Conservation (phyloP, 1,284 basidiomycete genomes). For the Trametes pubescens region DNA sequence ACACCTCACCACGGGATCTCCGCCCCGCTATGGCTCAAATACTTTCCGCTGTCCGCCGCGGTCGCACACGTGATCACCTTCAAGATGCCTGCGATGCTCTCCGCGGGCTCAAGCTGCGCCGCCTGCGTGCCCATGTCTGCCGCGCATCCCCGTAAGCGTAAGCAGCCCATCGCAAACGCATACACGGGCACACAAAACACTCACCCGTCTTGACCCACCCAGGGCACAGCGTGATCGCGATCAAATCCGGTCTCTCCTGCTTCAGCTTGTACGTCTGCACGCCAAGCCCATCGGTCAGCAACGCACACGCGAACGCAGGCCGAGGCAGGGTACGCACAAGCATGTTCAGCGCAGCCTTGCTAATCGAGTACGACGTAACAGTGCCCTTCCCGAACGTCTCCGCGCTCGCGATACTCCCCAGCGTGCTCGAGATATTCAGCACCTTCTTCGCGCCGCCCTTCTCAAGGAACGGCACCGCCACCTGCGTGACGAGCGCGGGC, state of each 20-base stretch:
- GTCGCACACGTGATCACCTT: constrained; percentile 36
- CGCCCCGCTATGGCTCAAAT: constrained; percentile 37
- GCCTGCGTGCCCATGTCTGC: not conserved
- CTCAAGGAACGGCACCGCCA: not conserved
- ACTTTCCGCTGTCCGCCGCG: constrained; percentile 38
- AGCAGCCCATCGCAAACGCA: no score
- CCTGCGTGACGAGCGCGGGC: constrained; percentile 41
- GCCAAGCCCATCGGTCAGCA: not conserved
- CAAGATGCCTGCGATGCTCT: constrained; percentile 36
- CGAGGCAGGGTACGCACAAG: constrained; percentile 33
- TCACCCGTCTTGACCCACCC: constrained; percentile 46
- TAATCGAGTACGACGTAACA: constrained; percentile 39
- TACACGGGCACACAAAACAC: not conserved
- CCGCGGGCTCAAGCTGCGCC: constrained; percentile 8
- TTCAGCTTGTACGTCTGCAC: constrained; percentile 45
- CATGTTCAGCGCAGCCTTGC: constrained; percentile 43
- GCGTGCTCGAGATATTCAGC: constrained; percentile 2
- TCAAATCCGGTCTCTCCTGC: constrained; percentile 36
- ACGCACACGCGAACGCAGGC: not conserved
- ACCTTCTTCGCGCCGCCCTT: constrained; percentile 1
- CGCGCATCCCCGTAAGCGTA: no score
- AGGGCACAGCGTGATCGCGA: constrained; percentile 24
- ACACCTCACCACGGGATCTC: constrained; percentile 25
- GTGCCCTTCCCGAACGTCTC: not conserved
- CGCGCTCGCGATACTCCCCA: not conserved